A percentile compares a stretch with the other conserved stretches of the same genome.
These are phyloP conservation scores for Microsporum canis DNA, from an alignment of 2,329 filamentous ascomycete genomes.

Conservation along the genomic window DNA sequence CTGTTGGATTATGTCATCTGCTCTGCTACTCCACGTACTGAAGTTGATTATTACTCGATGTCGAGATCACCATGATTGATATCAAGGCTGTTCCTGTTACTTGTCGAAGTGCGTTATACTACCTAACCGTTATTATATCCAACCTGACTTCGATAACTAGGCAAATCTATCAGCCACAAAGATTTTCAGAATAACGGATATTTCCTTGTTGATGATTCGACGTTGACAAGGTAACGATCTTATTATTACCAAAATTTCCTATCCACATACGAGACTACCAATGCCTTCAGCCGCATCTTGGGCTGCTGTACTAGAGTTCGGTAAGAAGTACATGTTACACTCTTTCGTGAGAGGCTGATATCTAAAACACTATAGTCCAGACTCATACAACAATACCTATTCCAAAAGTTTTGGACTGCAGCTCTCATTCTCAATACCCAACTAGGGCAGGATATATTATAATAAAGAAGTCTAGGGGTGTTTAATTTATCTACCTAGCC, in stretches of 20 bases:
- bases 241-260: slow-evolving; percentile 25
- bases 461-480: slow-evolving; percentile 22
- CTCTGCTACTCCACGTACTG: too few species aligned
- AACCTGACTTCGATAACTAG: background rate
- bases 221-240: slow-evolving; percentile 17
- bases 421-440: slow-evolving; percentile 15
- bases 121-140: background rate
- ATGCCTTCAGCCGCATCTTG: slow-evolving; percentile 23
- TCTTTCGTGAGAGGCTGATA: background rate
- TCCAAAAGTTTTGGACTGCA: slow-evolving; percentile 12
- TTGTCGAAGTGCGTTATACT: background rate
- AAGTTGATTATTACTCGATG: too few species aligned
- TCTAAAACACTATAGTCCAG: slow-evolving; percentile 9
- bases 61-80: too few species aligned
- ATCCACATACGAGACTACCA: slow-evolving; percentile 21
- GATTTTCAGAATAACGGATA: slow-evolving; percentile 20
- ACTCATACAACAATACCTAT: slow-evolving; percentile 12
- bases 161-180: background rate
- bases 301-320: slow-evolving; percentile 21
- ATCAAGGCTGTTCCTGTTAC: background rate
- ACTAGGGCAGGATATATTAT: slow-evolving; percentile 19
- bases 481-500: background rate
- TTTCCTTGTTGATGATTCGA: slow-evolving; percentile 20
- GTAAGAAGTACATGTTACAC: slow-evolving; percentile 8
- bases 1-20: too few species aligned